Evolutionary conservation across 2,329 filamentous ascomycete species (phyloP).

Genomic region (Colletotrichum gigasporum): DNA sequence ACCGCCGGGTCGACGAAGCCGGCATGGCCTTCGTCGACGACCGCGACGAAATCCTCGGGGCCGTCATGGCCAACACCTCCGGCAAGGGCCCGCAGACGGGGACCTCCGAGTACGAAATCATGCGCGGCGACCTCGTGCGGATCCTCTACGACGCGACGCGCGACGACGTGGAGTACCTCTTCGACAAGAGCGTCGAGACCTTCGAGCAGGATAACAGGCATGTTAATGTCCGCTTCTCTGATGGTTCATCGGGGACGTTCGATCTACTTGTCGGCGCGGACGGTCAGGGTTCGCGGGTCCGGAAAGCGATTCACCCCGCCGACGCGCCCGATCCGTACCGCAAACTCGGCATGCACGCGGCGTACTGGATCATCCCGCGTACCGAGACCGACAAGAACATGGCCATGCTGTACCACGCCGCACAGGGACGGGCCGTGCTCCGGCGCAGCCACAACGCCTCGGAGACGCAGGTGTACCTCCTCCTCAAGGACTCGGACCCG

Average conservation of each 20-base stretch:
- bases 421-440: conserved; percentile 42
- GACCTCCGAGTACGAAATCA: conserved; percentile 63
- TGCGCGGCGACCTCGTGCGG: conserved; percentile 59
- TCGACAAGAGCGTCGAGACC: conserved; percentile 41
- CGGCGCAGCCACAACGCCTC: conserved; percentile 40
- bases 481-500: conserved; percentile 37
- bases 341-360: background rate
- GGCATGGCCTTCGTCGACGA: conserved; percentile 55
- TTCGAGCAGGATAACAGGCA: conserved; percentile 35
- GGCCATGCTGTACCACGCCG: conserved; percentile 40
- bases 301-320: background rate
- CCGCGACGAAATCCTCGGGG: conserved; percentile 37
- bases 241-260: conserved; percentile 52
- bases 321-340: background rate
- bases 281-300: conserved; percentile 53
- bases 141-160: conserved; percentile 50
- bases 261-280: conserved; percentile 65
- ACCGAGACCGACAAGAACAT: conserved; percentile 34
- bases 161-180: conserved; percentile 39
- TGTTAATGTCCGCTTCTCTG: conserved; percentile 45
- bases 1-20: conserved; percentile 53
- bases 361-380: background rate
- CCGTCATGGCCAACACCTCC: background rate
- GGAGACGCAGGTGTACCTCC: conserved; percentile 44
- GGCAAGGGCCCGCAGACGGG: conserved; percentile 44